These are phyloP conservation scores for Fusarium temperatum DNA, from an alignment of 2,329 filamentous ascomycete genomes.

Conservation along the genomic window DNA sequence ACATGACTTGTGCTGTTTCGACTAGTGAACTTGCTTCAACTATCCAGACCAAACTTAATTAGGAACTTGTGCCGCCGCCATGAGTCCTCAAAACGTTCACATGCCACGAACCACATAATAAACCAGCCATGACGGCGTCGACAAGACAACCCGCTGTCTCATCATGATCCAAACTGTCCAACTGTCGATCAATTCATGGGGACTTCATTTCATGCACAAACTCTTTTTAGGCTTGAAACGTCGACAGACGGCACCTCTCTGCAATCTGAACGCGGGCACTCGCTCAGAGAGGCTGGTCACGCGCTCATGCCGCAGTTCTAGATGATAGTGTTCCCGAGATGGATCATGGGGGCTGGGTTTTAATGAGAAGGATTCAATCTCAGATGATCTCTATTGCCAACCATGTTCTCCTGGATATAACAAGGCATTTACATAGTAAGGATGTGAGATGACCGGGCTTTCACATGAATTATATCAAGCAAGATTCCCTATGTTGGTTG, in stretches of 20 bases:
- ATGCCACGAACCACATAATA: constrained; percentile 17
- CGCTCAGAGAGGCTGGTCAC: constrained; percentile 13
- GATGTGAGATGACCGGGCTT: not conserved
- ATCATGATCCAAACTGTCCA: not conserved
- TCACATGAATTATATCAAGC: not conserved
- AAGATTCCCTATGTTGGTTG: not conserved
- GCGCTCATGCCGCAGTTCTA: constrained; percentile 19
- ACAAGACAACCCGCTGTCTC: not conserved
- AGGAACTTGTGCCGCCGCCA: constrained; percentile 30
- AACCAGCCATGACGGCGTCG: not conserved
- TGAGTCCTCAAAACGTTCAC: constrained; percentile 24
- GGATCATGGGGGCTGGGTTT: not conserved
- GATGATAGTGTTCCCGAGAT: not conserved
- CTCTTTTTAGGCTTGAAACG: constrained; percentile 3
- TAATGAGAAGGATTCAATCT: constrained; percentile 4
- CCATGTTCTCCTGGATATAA: not conserved
- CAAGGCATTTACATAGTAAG: not conserved
- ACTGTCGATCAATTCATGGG: constrained; percentile 20
- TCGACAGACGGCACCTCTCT: not conserved
- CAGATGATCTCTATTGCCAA: not conserved
- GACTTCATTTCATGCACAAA: constrained; percentile 17
- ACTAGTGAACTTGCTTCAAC: constrained; percentile 3
- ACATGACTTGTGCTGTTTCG: constrained; percentile 14
- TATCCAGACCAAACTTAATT: constrained; percentile 30
- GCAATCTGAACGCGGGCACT: constrained; percentile 21